Percentiles rank a stretch among this genome's conserved stretches.
Evolutionary conservation across 306 rosid species (phyloP).

Genomic region (Ceratonia siliqua): DNA sequence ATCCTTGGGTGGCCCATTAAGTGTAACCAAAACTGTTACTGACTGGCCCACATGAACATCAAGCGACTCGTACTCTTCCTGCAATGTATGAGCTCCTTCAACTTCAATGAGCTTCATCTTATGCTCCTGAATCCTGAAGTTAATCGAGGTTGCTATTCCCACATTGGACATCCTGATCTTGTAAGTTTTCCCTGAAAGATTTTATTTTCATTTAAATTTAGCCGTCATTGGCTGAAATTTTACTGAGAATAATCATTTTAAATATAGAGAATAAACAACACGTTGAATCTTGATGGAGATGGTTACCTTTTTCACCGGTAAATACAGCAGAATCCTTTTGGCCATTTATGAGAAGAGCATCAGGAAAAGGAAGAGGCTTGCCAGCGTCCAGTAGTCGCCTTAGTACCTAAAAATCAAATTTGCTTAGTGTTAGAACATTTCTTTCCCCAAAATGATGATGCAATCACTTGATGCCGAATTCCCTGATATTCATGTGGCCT

Average conservation of each 20-base stretch:
- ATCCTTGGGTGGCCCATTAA: slow-evolving; percentile 29
- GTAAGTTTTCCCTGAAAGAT: slow-evolving; percentile 68
- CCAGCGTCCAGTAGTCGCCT: slow-evolving; percentile 59
- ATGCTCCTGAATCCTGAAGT: slow-evolving; percentile 74
- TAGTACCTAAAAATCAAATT: slow-evolving; percentile 42
- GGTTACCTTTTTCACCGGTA: slow-evolving; percentile 58
- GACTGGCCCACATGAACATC: slow-evolving; percentile 87
- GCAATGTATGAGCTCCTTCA: slow-evolving; percentile 83
- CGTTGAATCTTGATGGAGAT: not conserved
- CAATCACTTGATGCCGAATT: not conserved
- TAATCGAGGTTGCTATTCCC: slow-evolving; percentile 62
- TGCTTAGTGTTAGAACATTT: not conserved
- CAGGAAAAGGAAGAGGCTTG: slow-evolving; percentile 57
- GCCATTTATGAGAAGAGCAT: slow-evolving; percentile 82
- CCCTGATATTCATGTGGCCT: not conserved
- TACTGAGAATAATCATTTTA: not conserved
- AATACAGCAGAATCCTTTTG: slow-evolving; percentile 23
- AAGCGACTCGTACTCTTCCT: slow-evolving; percentile 60
- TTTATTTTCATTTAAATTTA: not conserved
- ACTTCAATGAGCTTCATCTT: slow-evolving; percentile 69
- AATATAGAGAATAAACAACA: not conserved
- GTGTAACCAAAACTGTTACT: slow-evolving; percentile 58
- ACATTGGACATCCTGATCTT: slow-evolving; percentile 79
- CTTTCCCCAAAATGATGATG: not conserved
- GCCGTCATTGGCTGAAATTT: not conserved